Evolutionary conservation across 129 eudicot genomes (phyloP), one percentile per base, ranked within the genome.

Genomic region (Flaveria bidentis): DNA sequence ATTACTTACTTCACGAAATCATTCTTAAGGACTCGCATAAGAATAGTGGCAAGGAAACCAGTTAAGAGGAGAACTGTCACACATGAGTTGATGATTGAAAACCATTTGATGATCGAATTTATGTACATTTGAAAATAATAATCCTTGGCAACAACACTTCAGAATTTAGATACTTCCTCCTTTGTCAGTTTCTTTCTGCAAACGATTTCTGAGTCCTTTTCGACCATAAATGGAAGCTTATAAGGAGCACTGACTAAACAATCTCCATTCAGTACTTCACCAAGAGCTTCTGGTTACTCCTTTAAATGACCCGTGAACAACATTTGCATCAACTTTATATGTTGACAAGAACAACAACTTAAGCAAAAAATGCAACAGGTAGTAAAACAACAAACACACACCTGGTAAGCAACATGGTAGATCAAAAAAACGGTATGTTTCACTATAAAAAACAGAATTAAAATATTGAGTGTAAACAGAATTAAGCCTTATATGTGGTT

Each of bases 41-140:
- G 86, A 82, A 90, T 90, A 0, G 92, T 87, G 52, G 92, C 96
- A 56, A 90, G 90, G 71, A 87, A 90, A 62, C 92, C 92, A 65
- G 92, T 90, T 47, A 90, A 73, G 67, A 90, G 92, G 11, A 90
- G 90, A 53, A 90, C 92, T n/a, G 96, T 90, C 42, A 90, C 96
- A 81, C 96, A 90, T 10, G 96, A 90, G 74, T 90, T 90, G 6
- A 90, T 87, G 39, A 90, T 90, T 8, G 96, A 90, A 68, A 90
- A 90, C 96, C 90, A 90, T n/a, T n/a, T n/a, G n/a, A n/a, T n/a
- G n/a, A n/a, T n/a, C n/a, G n/a, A n/a, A n/a, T n/a, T n/a, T n/a
- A n/a, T n/a, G 81, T 91, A 91, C 97, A 91, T 91, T 66, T 91
- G 93, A 72, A 91, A 91, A 70, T 88, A 91, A 77, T 91, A 91